These are phyloP conservation scores for Suillus brevipes DNA, from an alignment of 768 basidiomycete genomes.

Conservation along the genomic window DNA sequence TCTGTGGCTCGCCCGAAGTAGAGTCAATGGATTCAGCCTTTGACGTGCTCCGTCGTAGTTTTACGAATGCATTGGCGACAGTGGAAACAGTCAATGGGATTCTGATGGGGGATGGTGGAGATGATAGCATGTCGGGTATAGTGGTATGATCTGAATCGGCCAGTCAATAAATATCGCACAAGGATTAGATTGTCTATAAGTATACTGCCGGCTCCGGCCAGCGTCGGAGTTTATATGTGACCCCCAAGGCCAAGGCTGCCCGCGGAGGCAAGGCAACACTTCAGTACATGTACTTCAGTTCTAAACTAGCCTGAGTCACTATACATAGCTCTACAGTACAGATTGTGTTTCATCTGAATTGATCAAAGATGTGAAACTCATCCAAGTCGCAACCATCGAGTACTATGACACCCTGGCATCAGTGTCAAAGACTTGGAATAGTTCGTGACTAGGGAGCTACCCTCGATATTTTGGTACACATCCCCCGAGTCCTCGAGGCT, in stretches of 20 bases:
- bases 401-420: background rate
- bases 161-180: background rate
- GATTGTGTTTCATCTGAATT: background rate
- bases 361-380: background rate
- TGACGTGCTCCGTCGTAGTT: constrained; percentile 42
- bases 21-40: constrained; percentile 34
- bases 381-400: background rate
- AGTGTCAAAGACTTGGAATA: background rate
- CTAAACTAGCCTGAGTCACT: background rate
- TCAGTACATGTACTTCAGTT: background rate
- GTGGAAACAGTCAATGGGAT: constrained; percentile 27
- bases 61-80: constrained; percentile 57
- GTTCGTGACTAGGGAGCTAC: background rate
- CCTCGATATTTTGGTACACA: too few species aligned
- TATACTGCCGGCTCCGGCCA: background rate
- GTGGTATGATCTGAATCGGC: background rate
- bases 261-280: too few species aligned
- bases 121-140: constrained; percentile 19
- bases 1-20: constrained; percentile 39
- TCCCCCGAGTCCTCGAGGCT: background rate
- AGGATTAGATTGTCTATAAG: background rate
- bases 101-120: constrained; percentile 24
- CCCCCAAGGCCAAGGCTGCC: background rate
- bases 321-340: background rate
- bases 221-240: constrained; percentile 8